These are phyloP conservation scores for Wickerhamomyces alni DNA, from an alignment of 805 yeast species.

Conservation along the genomic window DNA sequence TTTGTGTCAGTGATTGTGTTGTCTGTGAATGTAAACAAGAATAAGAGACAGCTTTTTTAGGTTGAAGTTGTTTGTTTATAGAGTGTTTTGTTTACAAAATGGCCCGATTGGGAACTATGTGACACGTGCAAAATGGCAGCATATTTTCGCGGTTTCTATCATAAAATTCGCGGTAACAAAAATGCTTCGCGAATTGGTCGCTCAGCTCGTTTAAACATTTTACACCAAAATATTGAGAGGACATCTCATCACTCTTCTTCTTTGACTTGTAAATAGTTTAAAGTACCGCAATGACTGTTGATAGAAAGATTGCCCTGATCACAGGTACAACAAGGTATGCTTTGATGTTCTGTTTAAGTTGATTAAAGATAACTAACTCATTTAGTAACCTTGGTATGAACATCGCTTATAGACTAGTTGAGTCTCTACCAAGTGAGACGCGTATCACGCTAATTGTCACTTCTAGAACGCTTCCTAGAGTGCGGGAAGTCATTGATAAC, in stretches of 20 bases:
- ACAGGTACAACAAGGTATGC: conserved; percentile 36
- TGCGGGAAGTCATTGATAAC: conserved; percentile 60
- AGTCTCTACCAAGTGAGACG: conserved; percentile 43
- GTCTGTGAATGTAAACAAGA: too few relatives aligned
- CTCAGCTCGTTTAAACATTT: too few relatives aligned
- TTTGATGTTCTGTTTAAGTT: background rate
- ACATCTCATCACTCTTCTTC: too few relatives aligned
- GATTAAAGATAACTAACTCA: background rate
- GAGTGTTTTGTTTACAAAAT: background rate
- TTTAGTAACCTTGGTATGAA: conserved; percentile 79
- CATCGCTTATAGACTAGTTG: conserved; percentile 74
- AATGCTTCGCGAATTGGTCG: too few relatives aligned
- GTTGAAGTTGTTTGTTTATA: background rate
- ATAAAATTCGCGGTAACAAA: too few relatives aligned
- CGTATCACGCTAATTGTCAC: conserved; percentile 80
- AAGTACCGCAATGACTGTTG: conserved; percentile 3
- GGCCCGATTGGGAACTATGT: background rate
- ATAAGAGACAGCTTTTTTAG: too few relatives aligned
- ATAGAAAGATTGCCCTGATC: conserved; percentile 35
- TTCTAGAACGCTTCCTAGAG: conserved; percentile 83
- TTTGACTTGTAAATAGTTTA: too few relatives aligned
- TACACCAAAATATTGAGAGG: too few relatives aligned
- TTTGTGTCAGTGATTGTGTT: background rate
- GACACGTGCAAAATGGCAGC: background rate
- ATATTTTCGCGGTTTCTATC: too few relatives aligned